These are phyloP conservation scores for Dittrichia graveolens DNA, from an alignment of 129 eudicot genomes.

Conservation along the genomic window DNA sequence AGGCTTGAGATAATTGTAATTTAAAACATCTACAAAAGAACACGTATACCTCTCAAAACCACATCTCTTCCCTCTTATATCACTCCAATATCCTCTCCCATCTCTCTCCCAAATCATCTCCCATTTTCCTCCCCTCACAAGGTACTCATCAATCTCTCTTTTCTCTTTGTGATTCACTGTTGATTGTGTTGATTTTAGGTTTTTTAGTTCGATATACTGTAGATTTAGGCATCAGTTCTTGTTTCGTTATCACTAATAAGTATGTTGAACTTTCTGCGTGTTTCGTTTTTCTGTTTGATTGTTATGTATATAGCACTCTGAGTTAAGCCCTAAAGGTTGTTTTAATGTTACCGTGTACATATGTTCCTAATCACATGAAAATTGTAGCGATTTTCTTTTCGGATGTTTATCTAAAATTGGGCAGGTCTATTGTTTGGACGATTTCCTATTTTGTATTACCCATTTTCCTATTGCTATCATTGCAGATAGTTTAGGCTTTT, in stretches of 20 bases:
- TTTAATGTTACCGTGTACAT: not conserved
- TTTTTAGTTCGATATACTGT: not conserved
- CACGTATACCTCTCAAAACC: constrained; percentile 33
- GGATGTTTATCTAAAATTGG: not conserved
- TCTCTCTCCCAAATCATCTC: constrained; percentile 6
- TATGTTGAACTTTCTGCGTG: not conserved
- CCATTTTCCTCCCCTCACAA: not conserved
- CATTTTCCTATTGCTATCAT: not conserved
- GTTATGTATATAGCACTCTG: not conserved
- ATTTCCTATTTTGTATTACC: not conserved
- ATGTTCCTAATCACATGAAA: not conserved
- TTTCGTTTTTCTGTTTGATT: not conserved
- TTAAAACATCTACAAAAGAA: constrained; percentile 29
- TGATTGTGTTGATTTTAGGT: not conserved
- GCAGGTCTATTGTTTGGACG: not conserved
- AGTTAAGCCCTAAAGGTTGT: constrained; percentile 23
- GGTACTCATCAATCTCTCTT: constrained; percentile 17
- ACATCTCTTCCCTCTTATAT: constrained; percentile 32
- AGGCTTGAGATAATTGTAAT: not conserved
- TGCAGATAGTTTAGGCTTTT: not conserved
- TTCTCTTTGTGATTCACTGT: not conserved
- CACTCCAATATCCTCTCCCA: not conserved
- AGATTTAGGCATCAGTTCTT: constrained; percentile 11
- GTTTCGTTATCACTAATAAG: not conserved
- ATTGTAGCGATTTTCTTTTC: constrained; percentile 9